Evolutionary conservation across 768 basidiomycete genomes (phyloP), one percentile per base, ranked within the genome.

Genomic region (Pholiota conissans): DNA sequence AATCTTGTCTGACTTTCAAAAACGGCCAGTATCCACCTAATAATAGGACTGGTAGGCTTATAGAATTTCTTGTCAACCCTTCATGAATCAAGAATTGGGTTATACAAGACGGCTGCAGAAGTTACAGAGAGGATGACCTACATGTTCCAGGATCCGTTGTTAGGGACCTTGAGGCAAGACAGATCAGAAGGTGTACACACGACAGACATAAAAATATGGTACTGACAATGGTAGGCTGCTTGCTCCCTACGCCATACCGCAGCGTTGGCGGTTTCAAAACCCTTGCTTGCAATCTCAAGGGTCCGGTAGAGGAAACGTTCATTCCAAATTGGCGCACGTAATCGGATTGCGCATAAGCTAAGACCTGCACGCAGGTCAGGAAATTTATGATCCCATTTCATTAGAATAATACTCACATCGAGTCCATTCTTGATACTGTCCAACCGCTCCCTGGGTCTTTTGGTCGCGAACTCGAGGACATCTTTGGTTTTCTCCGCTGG

Each of bases 81-180:
- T 26, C 10, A 20, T 20, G 29, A 18, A 28, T 39, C 13, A 10
- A 11, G 34, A 22, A 34, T 50, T 34, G n/a, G 27, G 63, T 53
- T 20, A 29, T 16, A 24, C 18, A 29, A 7, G 37, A 49, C 37
- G 35, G 46, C 28, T 30, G 48, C 50, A 24, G 18, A 30, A 28
- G 22, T 13, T 45, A 18, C 39, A 11, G 42, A 10, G n/a, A 47
- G 46, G 32, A n/a, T 51, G 26, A 52, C 57, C 73, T 35, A 85
- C 91, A 92, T 89, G 57, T 92, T 93, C 91, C 91, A 93, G 0
- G 83, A 71, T 4, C 91, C 91, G 53, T 90, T 84, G 5, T 68
- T 73, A 0, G 89, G 90, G 32, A 66, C 70, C 87, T 89, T 58
- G 13, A 49, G 37, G 40, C 24, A 34, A 3, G 34, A 60, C 27